phyloP scores from a whole-genome alignment of 164 flowering plant species.

The Tetracentron sinense region DNA sequence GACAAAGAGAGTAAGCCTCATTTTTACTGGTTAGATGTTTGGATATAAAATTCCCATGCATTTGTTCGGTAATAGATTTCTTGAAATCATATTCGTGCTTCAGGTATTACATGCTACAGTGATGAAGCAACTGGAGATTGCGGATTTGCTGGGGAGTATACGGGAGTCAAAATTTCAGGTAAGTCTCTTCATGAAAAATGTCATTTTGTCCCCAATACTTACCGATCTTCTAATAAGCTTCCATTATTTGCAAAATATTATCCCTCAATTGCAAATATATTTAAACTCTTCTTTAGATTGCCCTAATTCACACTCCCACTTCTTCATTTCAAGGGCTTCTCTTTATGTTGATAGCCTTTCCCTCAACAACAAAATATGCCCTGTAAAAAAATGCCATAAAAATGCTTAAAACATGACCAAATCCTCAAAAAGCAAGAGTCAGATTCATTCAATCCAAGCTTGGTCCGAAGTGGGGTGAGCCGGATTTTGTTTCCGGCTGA shows the following conservation, averaged over 20 bases:
- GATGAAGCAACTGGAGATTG: conserved; percentile 62
- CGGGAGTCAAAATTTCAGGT: conserved; percentile 49
- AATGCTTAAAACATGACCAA: too few relatives aligned
- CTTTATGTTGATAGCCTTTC: too few relatives aligned
- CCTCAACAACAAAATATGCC: too few relatives aligned
- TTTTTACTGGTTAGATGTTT: neutral
- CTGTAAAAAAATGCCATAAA: too few relatives aligned
- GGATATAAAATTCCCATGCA: neutral
- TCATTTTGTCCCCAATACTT: too few relatives aligned
- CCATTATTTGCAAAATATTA: too few relatives aligned
- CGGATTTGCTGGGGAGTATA: conserved; percentile 44
- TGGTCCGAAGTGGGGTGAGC: too few relatives aligned
- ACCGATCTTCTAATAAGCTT: too few relatives aligned
- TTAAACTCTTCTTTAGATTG: neutral
- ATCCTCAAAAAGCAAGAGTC: too few relatives aligned
- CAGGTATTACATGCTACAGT: conserved; percentile 75
- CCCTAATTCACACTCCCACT: neutral
- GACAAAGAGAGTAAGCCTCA: conserved; percentile 67
- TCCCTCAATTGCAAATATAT: neutral
- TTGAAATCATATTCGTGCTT: conserved; percentile 12
- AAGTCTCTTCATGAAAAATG: conserved; percentile 20
- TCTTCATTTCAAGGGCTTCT: neutral
- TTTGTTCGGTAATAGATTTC: neutral
- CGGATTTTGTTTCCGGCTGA: too few relatives aligned
- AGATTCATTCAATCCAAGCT: too few relatives aligned